phyloP scores from a whole-genome alignment of 441 rosid genomes.

The Cnidoscolus chayamansa region DNA sequence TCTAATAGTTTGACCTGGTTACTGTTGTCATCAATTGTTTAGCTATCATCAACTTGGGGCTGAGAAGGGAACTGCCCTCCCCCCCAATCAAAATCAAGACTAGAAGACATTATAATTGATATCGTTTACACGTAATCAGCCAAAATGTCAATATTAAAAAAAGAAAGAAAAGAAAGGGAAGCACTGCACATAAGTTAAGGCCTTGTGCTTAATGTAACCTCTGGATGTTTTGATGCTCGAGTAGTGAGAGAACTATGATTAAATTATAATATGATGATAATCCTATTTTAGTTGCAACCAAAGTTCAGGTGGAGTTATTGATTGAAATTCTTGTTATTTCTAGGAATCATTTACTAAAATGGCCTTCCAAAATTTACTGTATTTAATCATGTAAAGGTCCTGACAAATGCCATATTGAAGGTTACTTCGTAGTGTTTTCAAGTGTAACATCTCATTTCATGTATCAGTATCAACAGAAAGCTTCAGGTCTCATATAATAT shows the following conservation, averaged over 20 bases:
- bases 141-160: not conserved
- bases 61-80: not conserved
- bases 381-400: no score
- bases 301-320: not conserved
- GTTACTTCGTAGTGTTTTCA: no score
- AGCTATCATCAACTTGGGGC: not conserved
- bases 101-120: not conserved
- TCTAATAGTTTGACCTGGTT: constrained; percentile 2
- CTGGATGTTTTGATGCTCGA: not conserved
- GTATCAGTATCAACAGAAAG: no score
- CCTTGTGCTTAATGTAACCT: not conserved
- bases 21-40: not conserved
- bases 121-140: not conserved
- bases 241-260: not conserved
- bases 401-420: no score
- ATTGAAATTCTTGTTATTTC: constrained; percentile 2
- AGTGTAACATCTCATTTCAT: no score
- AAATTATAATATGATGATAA: not conserved
- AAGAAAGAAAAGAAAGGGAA: not conserved
- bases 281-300: not conserved
- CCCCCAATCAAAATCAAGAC: no score
- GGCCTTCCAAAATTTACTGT: no score
- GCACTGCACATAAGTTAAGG: not conserved
- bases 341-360: not conserved
- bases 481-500: no score